A percentile compares a stretch with the other conserved stretches of the same genome.
Conservation (phyloP, 2,329 filamentous ascomycete genomes). For the Boeremia lycopersici region DNA sequence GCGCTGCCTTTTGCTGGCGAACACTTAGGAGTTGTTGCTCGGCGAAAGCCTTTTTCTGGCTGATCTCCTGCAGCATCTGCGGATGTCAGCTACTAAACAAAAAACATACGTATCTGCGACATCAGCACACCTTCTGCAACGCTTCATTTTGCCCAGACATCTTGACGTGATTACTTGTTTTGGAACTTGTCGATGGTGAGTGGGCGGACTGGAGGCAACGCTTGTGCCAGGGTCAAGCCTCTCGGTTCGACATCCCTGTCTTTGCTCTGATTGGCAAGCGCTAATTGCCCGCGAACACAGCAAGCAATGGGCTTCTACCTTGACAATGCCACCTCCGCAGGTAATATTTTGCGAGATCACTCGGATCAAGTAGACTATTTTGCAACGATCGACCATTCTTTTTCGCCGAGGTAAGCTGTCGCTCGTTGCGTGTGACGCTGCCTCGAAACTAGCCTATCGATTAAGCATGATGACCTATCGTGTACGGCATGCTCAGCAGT, state of each 20-base stretch:
- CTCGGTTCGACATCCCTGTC: slow-evolving; percentile 27
- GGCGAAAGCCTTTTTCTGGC: slow-evolving; percentile 83
- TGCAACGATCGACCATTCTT: background rate
- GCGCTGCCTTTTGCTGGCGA: slow-evolving; percentile 80
- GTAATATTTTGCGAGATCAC: background rate
- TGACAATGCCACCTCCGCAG: background rate
- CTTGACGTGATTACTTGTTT: slow-evolving; percentile 35
- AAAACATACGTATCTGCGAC: background rate
- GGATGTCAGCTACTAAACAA: background rate
- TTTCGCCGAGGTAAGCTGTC: background rate
- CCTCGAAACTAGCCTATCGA: slow-evolving; percentile 12
- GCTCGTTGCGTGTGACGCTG: background rate
- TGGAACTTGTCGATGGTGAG: slow-evolving; percentile 16
- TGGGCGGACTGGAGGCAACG: slow-evolving; percentile 17
- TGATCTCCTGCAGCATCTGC: slow-evolving; percentile 90
- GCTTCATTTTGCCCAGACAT: slow-evolving; percentile 97
- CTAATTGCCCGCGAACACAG: slow-evolving; percentile 12
- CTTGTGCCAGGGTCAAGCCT: slow-evolving; percentile 27
- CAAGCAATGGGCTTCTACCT: slow-evolving; percentile 5
- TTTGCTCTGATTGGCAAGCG: slow-evolving; percentile 23
- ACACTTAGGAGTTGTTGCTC: slow-evolving; percentile 92
- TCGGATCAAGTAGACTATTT: background rate
- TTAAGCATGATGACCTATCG: slow-evolving; percentile 16
- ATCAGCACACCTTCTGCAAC: slow-evolving; percentile 76
- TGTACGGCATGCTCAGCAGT: slow-evolving; percentile 19